Evolutionary conservation across 352 stramenopile species (phyloP).

Genomic region (Phytophthora ohioensis): DNA sequence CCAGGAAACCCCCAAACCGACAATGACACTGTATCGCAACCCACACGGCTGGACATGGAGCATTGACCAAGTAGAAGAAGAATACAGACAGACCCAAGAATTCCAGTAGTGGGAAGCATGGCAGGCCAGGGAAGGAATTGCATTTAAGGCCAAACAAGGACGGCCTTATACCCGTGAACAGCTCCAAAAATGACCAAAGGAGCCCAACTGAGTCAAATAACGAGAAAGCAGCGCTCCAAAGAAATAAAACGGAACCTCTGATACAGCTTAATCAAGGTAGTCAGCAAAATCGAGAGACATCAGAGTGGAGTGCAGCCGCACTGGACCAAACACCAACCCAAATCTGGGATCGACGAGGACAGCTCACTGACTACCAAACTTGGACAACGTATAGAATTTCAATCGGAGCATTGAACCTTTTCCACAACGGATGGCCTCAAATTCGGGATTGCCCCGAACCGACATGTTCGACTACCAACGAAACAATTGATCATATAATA

Average conservation of each 20-base stretch:
- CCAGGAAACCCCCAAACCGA: too few relatives aligned
- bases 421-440: background rate
- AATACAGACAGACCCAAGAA: too few relatives aligned
- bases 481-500: background rate
- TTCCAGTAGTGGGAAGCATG: too few relatives aligned
- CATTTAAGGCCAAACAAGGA: too few relatives aligned
- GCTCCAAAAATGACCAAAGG: too few relatives aligned
- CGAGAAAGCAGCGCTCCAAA: background rate
- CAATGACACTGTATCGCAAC: too few relatives aligned
- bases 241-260: background rate
- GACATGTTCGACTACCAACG: background rate
- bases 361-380: background rate
- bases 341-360: background rate
- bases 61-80: too few relatives aligned
- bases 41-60: too few relatives aligned
- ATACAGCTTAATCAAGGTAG: background rate
- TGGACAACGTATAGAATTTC: background rate
- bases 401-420: background rate
- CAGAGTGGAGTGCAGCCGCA: background rate
- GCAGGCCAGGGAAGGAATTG: too few relatives aligned
- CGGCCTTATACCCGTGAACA: too few relatives aligned
- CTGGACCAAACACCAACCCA: background rate
- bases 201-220: background rate
- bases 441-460: background rate
- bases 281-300: background rate